A percentile compares a stretch with the other conserved stretches of the same genome.
These are phyloP conservation scores for Eremothecium sinecaudum DNA, from an alignment of 1,139 yeast species.

Conservation along the genomic window DNA sequence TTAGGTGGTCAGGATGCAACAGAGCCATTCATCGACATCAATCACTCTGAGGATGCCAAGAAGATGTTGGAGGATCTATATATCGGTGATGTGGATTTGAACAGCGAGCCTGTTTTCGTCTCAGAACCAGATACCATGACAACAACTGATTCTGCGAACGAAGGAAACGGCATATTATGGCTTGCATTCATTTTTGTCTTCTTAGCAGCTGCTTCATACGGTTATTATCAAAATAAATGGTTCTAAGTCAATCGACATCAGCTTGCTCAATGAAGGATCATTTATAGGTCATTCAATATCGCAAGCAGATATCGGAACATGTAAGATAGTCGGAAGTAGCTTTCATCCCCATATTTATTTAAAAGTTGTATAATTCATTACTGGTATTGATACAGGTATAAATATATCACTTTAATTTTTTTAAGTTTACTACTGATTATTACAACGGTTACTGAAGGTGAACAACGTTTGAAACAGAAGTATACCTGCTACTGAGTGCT, in stretches of 20 bases:
- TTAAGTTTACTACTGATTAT: too few species aligned
- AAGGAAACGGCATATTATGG: slow-evolving; percentile 33
- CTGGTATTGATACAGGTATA: too few species aligned
- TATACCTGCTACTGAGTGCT: slow-evolving; percentile 1
- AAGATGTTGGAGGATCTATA: slow-evolving; percentile 59
- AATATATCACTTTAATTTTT: too few species aligned
- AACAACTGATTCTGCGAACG: slow-evolving; percentile 25
- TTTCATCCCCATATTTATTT: too few species aligned
- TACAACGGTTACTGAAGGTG: too few species aligned
- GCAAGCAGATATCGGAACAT: too few species aligned
- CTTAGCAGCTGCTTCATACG: slow-evolving; percentile 49
- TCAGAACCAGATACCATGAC: slow-evolving; percentile 13
- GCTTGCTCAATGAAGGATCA: too few species aligned
- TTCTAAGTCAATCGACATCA: neutral
- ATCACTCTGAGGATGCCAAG: slow-evolving; percentile 94
- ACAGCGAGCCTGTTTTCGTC: slow-evolving; percentile 23
- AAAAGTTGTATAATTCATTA: too few species aligned
- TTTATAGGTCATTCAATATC: too few species aligned
- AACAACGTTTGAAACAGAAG: neutral
- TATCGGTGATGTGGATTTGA: slow-evolving; percentile 56
- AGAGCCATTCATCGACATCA: slow-evolving; percentile 89
- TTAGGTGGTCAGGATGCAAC: slow-evolving; percentile 92
- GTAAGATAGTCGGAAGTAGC: too few species aligned
- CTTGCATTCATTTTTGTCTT: slow-evolving; percentile 44
- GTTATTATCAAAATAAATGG: slow-evolving; percentile 21